These are phyloP conservation scores for Citrullus mucosospermus DNA, from an alignment of 306 rosid genomes.

Conservation along the genomic window DNA sequence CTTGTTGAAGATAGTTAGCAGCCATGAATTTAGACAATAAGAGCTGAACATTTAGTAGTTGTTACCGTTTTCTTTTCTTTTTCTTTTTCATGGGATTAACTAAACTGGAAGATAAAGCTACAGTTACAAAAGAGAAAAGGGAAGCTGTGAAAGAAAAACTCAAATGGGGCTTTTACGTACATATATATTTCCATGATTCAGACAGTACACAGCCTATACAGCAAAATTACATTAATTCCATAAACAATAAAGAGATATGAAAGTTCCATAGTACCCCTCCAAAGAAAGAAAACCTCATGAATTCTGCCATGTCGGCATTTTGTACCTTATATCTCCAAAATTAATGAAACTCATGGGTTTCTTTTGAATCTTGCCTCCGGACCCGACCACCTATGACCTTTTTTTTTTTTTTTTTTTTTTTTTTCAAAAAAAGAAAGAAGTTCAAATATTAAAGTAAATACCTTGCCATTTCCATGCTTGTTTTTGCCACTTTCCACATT, in stretches of 20 bases:
- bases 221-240: conserved; percentile 10
- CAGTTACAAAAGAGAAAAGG: not conserved
- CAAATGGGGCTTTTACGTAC: not conserved
- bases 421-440: not conserved
- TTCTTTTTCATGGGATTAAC: not conserved
- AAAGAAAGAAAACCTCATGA: conserved; percentile 7
- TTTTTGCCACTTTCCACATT: conserved; percentile 18
- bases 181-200: not conserved
- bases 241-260: not conserved
- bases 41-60: not conserved
- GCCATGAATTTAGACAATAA: not conserved
- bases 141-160: not conserved
- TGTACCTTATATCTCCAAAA: conserved; percentile 13
- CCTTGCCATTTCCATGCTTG: conserved; percentile 56
- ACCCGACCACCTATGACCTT: conserved; percentile 6
- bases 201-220: not conserved
- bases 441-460: not conserved
- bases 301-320: not conserved
- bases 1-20: not conserved
- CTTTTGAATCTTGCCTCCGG: conserved; percentile 28
- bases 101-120: not conserved
- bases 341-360: conserved; percentile 69
- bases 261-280: conserved; percentile 5
- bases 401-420: too few relatives aligned
- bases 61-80: not conserved